Base-by-base conservation (phyloP, 139 green algal species). In the Chlorella sorokiniana region DNA sequence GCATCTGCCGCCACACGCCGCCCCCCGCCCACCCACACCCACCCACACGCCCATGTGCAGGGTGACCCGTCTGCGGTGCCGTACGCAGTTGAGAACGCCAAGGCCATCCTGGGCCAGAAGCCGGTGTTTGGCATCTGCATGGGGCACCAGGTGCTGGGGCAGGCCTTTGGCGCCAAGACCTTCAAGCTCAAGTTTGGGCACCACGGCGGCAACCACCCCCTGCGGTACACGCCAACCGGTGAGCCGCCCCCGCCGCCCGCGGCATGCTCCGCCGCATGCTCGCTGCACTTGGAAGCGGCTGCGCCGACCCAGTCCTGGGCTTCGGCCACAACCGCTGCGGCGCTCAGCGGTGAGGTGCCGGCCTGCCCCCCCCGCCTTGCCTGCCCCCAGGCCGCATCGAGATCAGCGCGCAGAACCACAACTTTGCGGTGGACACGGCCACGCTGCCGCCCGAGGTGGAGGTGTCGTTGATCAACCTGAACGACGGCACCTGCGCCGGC, bases 121-220 rank as follows among this genome's bases (percentile, higher is more conserved):
- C 97, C 97, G 11, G 91, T 97, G 79, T 99, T 99, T 89, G 97
- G 97, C 84, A 99, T 99, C 86, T 99, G 97, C 94, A 99, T 99
- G 97, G 97, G 97, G 0, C 97, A 99, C 90, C 97, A 99, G 89
- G 84, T 99, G n/a, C 85, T 99, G 79, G 97, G 97, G 31, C 96
- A 99, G 88, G 97, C 97, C 10, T 94, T 99, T 78, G 97, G 97
- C 52, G 95, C 92, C 76, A 93, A 87, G 72, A 99, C 97, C 40
- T 99, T 99, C 93, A 99, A 99, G 92, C 91, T 99, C 42, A 98
- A 97, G 86, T 99, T 99, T 85, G 97, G 97, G 0, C 97, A 99
- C 93, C 97, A 99, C 82, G 97, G 97, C 71, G 97, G 96, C 78
- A 99, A 99, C 93, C 97, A 99, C 92, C 97, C 97, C 70, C 97